Conservation (phyloP, 1,284 basidiomycete species). For the Tilletia setariae region DNA sequence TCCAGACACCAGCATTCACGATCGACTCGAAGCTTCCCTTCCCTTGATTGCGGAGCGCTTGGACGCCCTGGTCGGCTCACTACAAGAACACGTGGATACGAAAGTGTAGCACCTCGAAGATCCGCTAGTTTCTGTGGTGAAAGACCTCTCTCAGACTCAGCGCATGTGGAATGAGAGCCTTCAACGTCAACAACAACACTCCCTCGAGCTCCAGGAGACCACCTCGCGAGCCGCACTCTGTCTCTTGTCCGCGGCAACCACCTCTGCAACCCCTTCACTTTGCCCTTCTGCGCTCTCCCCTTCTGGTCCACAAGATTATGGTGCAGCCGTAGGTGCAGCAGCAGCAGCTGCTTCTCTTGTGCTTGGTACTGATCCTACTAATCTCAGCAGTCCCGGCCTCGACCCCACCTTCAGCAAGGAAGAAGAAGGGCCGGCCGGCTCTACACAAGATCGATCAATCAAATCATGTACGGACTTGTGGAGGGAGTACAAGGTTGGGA, state of each 20-base stretch:
- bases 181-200: background rate
- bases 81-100: background rate
- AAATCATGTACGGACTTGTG: background rate
- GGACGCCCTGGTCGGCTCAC: background rate
- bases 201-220: background rate
- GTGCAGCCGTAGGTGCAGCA: no score
- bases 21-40: background rate
- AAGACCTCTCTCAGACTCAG: background rate
- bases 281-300: no score
- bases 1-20: background rate
- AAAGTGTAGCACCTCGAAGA: background rate
- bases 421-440: background rate
- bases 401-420: no score
- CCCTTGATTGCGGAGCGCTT: background rate
- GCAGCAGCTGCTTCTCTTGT: no score
- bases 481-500: background rate
- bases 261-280: background rate
- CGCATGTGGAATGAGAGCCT: background rate
- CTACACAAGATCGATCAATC: background rate
- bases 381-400: no score
- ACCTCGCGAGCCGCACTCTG: background rate
- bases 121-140: background rate
- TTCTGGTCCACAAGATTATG: no score
- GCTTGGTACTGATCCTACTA: no score
- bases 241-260: background rate